These are phyloP conservation scores for Hibiscus trionum DNA, from an alignment of 345 rosid species.

Conservation along the genomic window DNA sequence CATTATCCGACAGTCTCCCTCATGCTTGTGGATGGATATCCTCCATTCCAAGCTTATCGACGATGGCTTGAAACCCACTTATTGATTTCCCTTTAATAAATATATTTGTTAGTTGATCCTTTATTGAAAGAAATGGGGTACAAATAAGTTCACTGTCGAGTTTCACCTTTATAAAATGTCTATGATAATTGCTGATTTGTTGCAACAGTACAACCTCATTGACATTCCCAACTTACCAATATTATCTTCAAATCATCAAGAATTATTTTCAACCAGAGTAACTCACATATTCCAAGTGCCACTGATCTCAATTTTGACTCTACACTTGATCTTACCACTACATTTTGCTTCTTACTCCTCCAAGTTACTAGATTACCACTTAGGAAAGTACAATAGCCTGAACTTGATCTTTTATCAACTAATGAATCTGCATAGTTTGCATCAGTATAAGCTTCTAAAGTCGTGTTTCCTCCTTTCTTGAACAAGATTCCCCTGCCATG, in stretches of 20 bases:
- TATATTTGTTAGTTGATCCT: background rate
- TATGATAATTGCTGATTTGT: background rate
- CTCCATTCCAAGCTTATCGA: background rate
- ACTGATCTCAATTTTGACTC: background rate
- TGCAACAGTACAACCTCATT: background rate
- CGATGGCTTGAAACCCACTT: background rate
- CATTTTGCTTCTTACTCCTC: background rate
- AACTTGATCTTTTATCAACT: background rate
- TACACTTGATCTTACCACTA: background rate
- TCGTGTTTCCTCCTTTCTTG: background rate
- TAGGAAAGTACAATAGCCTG: background rate
- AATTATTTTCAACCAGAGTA: background rate
- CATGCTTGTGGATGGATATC: background rate
- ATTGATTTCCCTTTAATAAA: background rate
- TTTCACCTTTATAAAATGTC: background rate
- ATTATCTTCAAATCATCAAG: background rate
- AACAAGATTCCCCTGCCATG: background rate
- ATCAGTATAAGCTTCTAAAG: background rate
- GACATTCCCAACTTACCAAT: background rate
- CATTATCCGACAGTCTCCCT: background rate
- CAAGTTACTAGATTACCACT: background rate
- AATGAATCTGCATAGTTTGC: background rate
- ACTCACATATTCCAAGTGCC: background rate
- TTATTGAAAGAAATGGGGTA: background rate
- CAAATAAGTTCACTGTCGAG: background rate